Conservation (phyloP, 2,329 filamentous ascomycete genomes). For the Penicillium hesseltinei region DNA sequence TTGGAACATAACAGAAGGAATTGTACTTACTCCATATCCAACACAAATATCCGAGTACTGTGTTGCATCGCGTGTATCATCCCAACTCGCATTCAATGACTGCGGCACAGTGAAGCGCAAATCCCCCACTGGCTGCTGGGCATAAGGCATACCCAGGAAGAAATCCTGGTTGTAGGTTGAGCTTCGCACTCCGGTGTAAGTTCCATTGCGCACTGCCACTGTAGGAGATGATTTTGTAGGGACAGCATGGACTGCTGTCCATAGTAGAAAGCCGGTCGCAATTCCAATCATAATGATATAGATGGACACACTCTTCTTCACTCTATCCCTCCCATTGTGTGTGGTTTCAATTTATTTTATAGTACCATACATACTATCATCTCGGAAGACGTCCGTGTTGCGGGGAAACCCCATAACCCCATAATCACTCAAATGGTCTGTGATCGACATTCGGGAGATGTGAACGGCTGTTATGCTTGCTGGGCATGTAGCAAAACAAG, state of each 20-base stretch:
- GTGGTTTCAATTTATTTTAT: not conserved
- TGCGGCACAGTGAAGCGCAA: constrained; percentile 55
- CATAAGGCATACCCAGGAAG: constrained; percentile 58
- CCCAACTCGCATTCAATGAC: constrained; percentile 49
- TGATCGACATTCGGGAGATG: not conserved
- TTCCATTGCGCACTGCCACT: constrained; percentile 46
- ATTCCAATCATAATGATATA: constrained; percentile 6
- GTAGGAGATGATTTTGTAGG: constrained; percentile 29
- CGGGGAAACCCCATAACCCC: not conserved
- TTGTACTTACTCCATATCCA: constrained; percentile 48
- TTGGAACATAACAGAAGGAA: not conserved
- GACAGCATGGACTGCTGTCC: constrained; percentile 16
- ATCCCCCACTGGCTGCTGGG: constrained; percentile 53
- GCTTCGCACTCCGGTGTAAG: constrained; percentile 46
- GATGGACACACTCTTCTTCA: not conserved
- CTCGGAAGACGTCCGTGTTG: not conserved
- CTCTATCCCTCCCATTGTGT: not conserved
- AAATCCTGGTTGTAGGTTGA: constrained; percentile 49
- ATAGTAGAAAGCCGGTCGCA: constrained; percentile 14
- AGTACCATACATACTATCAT: not conserved
- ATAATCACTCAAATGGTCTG: not conserved
- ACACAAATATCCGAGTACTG: constrained; percentile 50
- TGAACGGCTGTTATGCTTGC: not conserved
- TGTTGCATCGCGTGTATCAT: constrained; percentile 43
- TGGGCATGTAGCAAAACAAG: not conserved